Percentiles rank a stretch among this genome's conserved stretches.
These are phyloP conservation scores for Sisymbrium irio DNA, from an alignment of 345 rosid genomes.

Conservation along the genomic window DNA sequence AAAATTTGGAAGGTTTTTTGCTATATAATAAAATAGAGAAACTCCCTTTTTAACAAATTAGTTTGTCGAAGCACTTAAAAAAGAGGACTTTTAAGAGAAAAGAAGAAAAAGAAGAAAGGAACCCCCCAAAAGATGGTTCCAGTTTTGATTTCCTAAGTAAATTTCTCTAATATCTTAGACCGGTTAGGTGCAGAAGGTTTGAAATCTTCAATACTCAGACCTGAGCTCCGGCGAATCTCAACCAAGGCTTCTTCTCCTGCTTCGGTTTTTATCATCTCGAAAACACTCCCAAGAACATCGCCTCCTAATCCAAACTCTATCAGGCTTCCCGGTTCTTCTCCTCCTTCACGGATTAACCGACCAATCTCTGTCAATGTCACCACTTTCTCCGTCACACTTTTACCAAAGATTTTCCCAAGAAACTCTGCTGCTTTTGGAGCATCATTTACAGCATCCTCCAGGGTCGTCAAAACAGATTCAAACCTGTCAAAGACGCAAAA, in stretches of 20 bases:
- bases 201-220: slow-evolving; percentile 67
- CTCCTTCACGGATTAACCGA: slow-evolving; percentile 56
- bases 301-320: slow-evolving; percentile 70
- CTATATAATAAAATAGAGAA: slow-evolving; percentile 31
- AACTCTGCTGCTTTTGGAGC: slow-evolving; percentile 92
- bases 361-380: slow-evolving; percentile 57
- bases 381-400: slow-evolving; percentile 48
- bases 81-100: not conserved
- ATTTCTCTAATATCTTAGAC: slow-evolving; percentile 68
- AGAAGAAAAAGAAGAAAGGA: slow-evolving; percentile 15
- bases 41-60: slow-evolving; percentile 25
- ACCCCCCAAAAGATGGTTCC: slow-evolving; percentile 39
- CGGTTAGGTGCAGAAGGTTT: slow-evolving; percentile 51
- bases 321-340: slow-evolving; percentile 69
- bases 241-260: slow-evolving; percentile 55
- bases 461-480: slow-evolving; percentile 57
- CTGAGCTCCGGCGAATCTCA: slow-evolving; percentile 53
- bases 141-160: slow-evolving; percentile 49
- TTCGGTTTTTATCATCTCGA: slow-evolving; percentile 58
- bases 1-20: slow-evolving; percentile 10
- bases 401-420: slow-evolving; percentile 68
- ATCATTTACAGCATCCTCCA: slow-evolving; percentile 88
- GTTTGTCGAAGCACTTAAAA: slow-evolving; percentile 20
- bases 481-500: slow-evolving; percentile 46
- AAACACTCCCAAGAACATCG: slow-evolving; percentile 70